Conservation (phyloP, 257 asterid genomes). For the Nicotiana benthamiana region DNA sequence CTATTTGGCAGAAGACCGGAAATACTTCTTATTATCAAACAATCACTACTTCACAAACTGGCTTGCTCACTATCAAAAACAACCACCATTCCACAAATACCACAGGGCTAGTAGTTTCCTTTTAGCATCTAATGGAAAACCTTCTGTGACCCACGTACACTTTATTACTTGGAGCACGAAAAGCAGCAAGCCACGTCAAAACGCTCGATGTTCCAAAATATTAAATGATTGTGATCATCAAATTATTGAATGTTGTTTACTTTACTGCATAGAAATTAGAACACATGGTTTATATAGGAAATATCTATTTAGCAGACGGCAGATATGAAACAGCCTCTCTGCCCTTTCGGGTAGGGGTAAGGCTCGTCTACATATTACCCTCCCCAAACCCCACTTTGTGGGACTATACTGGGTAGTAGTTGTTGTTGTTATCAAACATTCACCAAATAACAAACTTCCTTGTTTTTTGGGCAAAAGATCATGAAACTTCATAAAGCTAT, state of each 20-base stretch:
- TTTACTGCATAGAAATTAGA: not conserved
- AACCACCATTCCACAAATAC: not conserved
- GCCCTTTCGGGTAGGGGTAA: too few species aligned
- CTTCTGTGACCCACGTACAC: not conserved
- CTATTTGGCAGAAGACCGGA: not conserved
- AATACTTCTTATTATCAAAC: not conserved
- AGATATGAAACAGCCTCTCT: too few species aligned
- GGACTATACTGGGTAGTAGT: too few species aligned
- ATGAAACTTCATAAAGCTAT: not conserved
- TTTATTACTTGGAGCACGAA: not conserved
- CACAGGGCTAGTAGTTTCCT: not conserved
- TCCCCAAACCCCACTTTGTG: too few species aligned
- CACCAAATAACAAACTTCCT: too few species aligned
- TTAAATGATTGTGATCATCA: not conserved
- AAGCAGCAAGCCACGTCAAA: not conserved
- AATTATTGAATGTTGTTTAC: not conserved
- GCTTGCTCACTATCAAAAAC: not conserved
- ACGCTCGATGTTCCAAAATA: not conserved
- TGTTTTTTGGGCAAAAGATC: not conserved
- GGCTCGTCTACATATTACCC: too few species aligned
- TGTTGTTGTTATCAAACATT: not conserved
- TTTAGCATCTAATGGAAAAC: not conserved
- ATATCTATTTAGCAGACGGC: not conserved
- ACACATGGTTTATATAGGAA: not conserved
- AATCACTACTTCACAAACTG: not conserved